Evolutionary conservation across 1,284 basidiomycete genomes (phyloP).

Genomic region (Cutaneotrichosporon sp.): DNA sequence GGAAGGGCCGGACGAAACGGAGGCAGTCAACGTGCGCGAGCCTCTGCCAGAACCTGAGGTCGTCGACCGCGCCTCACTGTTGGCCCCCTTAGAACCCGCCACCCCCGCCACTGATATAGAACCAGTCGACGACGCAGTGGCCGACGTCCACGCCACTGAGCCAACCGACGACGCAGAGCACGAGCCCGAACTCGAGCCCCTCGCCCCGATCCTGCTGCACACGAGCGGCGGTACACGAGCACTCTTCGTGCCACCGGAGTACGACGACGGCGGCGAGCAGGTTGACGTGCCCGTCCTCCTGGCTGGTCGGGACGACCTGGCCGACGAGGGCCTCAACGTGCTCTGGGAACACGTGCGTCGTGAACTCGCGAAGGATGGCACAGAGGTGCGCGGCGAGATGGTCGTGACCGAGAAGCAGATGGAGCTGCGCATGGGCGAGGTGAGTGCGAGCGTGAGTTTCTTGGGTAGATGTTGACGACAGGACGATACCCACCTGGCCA

Average conservation of each 20-base stretch:
- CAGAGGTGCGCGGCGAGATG: conserved; percentile 31
- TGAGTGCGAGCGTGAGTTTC: conserved; percentile 48
- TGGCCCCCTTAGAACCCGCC: no score
- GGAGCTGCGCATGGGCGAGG: conserved; percentile 69
- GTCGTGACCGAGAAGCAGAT: conserved; percentile 42
- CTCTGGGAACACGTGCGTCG: conserved; percentile 33
- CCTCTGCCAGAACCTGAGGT: no score
- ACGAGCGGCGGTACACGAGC: conserved; percentile 29
- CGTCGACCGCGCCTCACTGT: no score
- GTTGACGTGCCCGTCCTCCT: conserved; percentile 31
- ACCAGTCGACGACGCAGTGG: no score
- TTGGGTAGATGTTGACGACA: conserved; percentile 18
- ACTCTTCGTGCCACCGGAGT: conserved; percentile 33
- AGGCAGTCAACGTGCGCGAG: no score
- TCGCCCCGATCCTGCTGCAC: conserved; percentile 32
- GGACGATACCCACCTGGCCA: conserved; percentile 43
- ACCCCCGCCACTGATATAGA: no score
- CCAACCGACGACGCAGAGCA: neutral
- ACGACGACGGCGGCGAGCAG: conserved; percentile 16
- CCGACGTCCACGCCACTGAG: neutral
- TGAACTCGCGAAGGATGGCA: conserved; percentile 32
- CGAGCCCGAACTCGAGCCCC: conserved; percentile 14
- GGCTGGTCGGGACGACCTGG: conserved; percentile 33
- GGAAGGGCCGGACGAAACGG: neutral
- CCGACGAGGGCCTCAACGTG: conserved; percentile 33